Evolutionary conservation across 2,329 filamentous ascomycete genomes (phyloP).

Genomic region (Claviceps sp.): DNA sequence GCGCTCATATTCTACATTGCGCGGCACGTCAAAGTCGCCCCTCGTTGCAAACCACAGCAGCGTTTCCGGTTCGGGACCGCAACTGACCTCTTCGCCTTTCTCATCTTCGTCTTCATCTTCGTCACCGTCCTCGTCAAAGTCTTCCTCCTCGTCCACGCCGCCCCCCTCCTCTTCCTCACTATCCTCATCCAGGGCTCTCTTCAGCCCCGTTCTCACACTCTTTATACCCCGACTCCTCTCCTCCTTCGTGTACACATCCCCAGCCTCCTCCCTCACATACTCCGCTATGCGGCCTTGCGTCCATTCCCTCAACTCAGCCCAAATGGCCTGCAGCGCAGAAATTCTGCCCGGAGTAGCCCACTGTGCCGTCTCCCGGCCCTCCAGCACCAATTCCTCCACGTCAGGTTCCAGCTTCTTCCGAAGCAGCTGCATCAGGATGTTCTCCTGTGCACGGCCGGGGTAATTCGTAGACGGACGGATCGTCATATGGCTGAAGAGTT

Average conservation of each 20-base stretch:
- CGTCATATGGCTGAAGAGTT: slow-evolving; percentile 56
- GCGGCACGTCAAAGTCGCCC: slow-evolving; percentile 31
- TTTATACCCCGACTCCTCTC: slow-evolving; percentile 54
- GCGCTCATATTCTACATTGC: slow-evolving; percentile 29
- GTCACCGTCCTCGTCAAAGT: slow-evolving; percentile 14
- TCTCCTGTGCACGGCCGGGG: slow-evolving; percentile 55
- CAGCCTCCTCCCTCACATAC: slow-evolving; percentile 30
- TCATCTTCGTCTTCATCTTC: background rate
- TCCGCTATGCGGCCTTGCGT: slow-evolving; percentile 25
- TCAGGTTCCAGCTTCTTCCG: slow-evolving; percentile 74
- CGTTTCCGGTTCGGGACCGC: slow-evolving; percentile 31
- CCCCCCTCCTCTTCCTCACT: slow-evolving; percentile 33
- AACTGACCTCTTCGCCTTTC: slow-evolving; percentile 13
- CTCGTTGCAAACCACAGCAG: slow-evolving; percentile 31
- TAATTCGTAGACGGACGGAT: slow-evolving; percentile 66
- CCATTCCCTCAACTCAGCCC: slow-evolving; percentile 33
- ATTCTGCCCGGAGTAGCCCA: slow-evolving; percentile 30
- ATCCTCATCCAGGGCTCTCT: slow-evolving; percentile 36
- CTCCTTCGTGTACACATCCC: slow-evolving; percentile 57
- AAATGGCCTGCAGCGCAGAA: slow-evolving; percentile 38
- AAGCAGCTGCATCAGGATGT: slow-evolving; percentile 53
- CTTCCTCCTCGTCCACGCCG: slow-evolving; percentile 22
- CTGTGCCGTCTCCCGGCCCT: slow-evolving; percentile 38
- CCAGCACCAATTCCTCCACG: slow-evolving; percentile 59
- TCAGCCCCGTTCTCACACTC: slow-evolving; percentile 59